Base-by-base conservation (phyloP, 257 asterid species). In the Paraleonurus japonicus region DNA sequence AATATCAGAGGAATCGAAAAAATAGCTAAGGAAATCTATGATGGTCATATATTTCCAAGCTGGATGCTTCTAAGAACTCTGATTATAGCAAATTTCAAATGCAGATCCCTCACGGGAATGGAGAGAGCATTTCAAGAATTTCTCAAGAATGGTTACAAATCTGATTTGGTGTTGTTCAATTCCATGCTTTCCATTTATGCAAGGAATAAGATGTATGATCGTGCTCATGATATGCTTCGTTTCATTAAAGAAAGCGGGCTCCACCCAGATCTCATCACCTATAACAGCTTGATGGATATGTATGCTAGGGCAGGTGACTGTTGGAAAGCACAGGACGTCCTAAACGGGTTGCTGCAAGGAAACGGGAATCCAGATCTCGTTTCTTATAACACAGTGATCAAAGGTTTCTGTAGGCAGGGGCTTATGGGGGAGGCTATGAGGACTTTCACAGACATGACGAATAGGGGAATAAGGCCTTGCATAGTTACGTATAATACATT, bases 281-380 rank as follows among this genome's bases (percentile, higher is more conserved):
- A 91, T 74, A 94, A 91, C 61, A 89, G 89, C 79, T 79, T 94
- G 81, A 94, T 94, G 96, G 98, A 94, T 81, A 89, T 94, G 96
- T 83, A 94, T 19, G 99, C 98, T 24, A 82, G 98, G 70, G 79
- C 89, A 0, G 96, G 99, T 28, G 99, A 94, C 67, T 90, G 96
- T 81, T 94, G 99, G 98, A 94, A 86, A 81, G 99, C 98, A 0
- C 90, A 84, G 77, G 98, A 94, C 63, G 84, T 94, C n/a, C 95
- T 94, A 70, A 80, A 61, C 7, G 89, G 87, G 30, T 55, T 94
- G 77, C 76, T 79, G 22, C 81, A 86, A 59, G 64, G 78, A 16
- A 86, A 90, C 12, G 92, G 85, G 33, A 82, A 80, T 61, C 98
- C 98, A 5, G 99, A 94, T 77, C 90, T 89, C 13, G 93, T 94